Percentiles rank a stretch among this genome's conserved stretches.
These are phyloP conservation scores for Aspergillus eucalypticola DNA, from an alignment of 2,329 filamentous ascomycete species.

Conservation along the genomic window DNA sequence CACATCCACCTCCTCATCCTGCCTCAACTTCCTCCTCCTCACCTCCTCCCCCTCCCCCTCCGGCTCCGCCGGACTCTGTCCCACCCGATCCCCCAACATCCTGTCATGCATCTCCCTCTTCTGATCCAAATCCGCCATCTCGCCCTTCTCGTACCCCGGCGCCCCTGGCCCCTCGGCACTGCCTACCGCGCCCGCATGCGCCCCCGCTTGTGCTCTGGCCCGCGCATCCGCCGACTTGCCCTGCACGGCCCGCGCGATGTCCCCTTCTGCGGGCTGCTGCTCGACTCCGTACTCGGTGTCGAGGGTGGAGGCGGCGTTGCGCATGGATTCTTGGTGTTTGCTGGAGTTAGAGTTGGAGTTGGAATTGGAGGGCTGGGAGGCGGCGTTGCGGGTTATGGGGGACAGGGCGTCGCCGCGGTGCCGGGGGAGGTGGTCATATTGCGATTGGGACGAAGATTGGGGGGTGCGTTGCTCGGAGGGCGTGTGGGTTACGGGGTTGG, in stretches of 20 bases:
- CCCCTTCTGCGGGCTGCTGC: constrained; percentile 37
- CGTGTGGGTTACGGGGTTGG: constrained; percentile 36
- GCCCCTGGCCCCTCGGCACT: constrained; percentile 30
- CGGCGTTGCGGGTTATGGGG: constrained; percentile 27
- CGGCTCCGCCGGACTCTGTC: constrained; percentile 20
- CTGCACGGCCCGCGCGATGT: constrained; percentile 35
- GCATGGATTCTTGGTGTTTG: constrained; percentile 23
- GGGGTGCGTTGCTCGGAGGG: constrained; percentile 27
- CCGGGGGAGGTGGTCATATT: constrained; percentile 3
- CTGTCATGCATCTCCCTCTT: constrained; percentile 39
- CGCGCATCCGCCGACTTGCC: constrained; percentile 23
- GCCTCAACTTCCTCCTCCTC: constrained; percentile 29
- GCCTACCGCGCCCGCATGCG: constrained; percentile 38
- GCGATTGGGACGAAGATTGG: not conserved
- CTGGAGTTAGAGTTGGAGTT: constrained; percentile 20
- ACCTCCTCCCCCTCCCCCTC: constrained; percentile 27
- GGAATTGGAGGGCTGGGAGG: constrained; percentile 33
- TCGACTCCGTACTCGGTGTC: constrained; percentile 40
- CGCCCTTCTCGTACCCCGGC: constrained; percentile 35
- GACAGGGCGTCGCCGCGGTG: constrained; percentile 29
- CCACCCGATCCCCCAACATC: constrained; percentile 30
- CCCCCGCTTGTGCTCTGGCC: constrained; percentile 32
- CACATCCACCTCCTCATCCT: constrained; percentile 32
- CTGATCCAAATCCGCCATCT: constrained; percentile 34
- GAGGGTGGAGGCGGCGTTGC: constrained; percentile 23